Conservation (phyloP, 1,284 basidiomycete species). For the Ceratobasidium sp. region DNA sequence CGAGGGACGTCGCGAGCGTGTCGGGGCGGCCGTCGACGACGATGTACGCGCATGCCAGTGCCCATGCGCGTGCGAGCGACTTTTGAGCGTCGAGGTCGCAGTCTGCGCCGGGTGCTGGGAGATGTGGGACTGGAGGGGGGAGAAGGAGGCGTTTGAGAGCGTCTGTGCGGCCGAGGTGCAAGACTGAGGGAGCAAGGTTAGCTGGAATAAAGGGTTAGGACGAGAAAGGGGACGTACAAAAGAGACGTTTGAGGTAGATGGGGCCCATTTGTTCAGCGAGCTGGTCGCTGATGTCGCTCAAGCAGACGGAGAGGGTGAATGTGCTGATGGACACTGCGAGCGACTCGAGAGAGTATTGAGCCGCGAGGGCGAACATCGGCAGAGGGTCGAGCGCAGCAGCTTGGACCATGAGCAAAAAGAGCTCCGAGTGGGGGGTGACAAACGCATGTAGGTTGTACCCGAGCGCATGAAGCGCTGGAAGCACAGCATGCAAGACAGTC, state of each 20-base stretch:
- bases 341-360: conserved; percentile 29
- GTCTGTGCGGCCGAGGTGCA: conserved; percentile 42
- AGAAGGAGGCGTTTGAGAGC: conserved; percentile 42
- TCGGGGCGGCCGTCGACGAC: conserved; percentile 30
- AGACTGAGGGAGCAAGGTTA: conserved; percentile 10
- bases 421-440: conserved; percentile 36
- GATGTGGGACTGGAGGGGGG: conserved; percentile 34
- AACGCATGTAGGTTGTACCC: conserved; percentile 27
- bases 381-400: conserved; percentile 27
- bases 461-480: conserved; percentile 20
- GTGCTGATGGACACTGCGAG: conserved; percentile 40
- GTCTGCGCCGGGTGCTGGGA: background rate
- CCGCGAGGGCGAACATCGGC: conserved; percentile 40
- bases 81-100: conserved; percentile 28
- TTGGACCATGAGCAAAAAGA: conserved; percentile 32
- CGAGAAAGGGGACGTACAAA: conserved; percentile 31
- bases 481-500: conserved; percentile 20
- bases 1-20: background rate
- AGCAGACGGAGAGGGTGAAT: conserved; percentile 22
- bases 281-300: conserved; percentile 42
- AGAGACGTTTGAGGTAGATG: conserved; percentile 39
- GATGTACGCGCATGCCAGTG: conserved; percentile 22
- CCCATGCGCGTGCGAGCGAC: conserved; percentile 23
- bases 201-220: no score
- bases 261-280: conserved; percentile 41